Evolutionary conservation across 768 basidiomycete species (phyloP).

Genomic region (Cystoderma amianthinum): DNA sequence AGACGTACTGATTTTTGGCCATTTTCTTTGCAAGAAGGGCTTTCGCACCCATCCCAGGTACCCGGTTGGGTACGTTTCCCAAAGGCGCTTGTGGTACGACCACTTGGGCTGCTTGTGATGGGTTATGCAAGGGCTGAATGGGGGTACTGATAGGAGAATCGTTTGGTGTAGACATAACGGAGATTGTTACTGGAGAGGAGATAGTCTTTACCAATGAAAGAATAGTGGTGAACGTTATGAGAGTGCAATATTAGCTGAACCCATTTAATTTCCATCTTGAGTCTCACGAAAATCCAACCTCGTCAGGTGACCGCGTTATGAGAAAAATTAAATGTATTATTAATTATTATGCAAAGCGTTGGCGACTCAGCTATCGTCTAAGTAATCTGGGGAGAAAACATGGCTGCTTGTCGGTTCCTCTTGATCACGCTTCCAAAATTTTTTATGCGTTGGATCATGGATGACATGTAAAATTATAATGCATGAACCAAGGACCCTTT

Average conservation of each 20-base stretch:
- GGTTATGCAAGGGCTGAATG: constrained; percentile 84
- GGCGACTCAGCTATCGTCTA: too few species aligned
- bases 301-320: constrained; percentile 12
- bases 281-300: constrained; percentile 10
- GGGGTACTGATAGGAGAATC: constrained; percentile 57
- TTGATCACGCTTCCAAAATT: too few species aligned
- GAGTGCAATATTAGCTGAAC: constrained; percentile 2
- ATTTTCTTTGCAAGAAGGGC: constrained; percentile 91
- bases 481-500: too few species aligned
- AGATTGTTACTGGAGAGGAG: constrained; percentile 24
- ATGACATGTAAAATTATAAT: too few species aligned
- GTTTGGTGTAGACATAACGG: constrained; percentile 53
- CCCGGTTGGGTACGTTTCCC: constrained; percentile 55
- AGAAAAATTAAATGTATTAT: too few species aligned
- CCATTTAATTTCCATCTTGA: constrained; percentile 5
- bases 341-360: too few species aligned
- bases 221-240: too few species aligned
- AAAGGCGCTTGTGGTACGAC: constrained; percentile 77
- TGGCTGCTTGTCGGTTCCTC: too few species aligned
- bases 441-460: too few species aligned
- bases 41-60: constrained; percentile 78
- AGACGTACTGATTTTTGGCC: constrained; percentile 77
- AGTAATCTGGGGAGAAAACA: too few species aligned
- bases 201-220: constrained; percentile 8
- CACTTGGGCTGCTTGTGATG: constrained; percentile 70